A percentile compares a stretch with the other conserved stretches of the same genome.
Conservation (phyloP, 768 basidiomycete genomes). For the Dacryopinax primogenitus region DNA sequence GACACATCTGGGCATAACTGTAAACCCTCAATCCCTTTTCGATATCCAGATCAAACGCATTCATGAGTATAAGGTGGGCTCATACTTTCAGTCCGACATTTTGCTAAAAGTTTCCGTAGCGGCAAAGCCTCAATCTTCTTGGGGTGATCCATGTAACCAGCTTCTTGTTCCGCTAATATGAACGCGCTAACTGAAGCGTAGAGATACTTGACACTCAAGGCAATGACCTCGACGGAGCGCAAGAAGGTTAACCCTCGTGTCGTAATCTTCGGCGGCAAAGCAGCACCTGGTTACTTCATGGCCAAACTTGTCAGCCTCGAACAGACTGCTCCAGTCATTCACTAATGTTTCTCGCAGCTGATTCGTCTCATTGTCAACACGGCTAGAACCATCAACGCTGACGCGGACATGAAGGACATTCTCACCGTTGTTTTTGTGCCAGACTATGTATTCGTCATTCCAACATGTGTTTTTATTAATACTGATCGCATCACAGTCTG, state of each 20-base stretch:
- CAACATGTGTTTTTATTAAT: not conserved
- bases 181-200: slow-evolving; percentile 24
- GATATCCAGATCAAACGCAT: slow-evolving; percentile 89
- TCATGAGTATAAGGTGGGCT: slow-evolving; percentile 71
- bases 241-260: slow-evolving; percentile 75
- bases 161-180: not conserved
- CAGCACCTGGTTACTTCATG: slow-evolving; percentile 87
- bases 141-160: slow-evolving; percentile 61
- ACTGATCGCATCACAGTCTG: not conserved
- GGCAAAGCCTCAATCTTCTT: slow-evolving; percentile 89
- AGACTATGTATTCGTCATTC: slow-evolving; percentile 43
- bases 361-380: slow-evolving; percentile 92
- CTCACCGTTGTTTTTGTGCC: slow-evolving; percentile 90
- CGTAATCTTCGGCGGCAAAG: slow-evolving; percentile 96
- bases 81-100: not conserved
- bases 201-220: slow-evolving; percentile 74
- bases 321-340: not conserved
- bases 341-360: slow-evolving; percentile 34
- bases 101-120: slow-evolving; percentile 34
- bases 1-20: slow-evolving; percentile 49
- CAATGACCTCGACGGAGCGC: slow-evolving; percentile 60
- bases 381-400: slow-evolving; percentile 62
- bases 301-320: slow-evolving; percentile 58
- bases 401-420: slow-evolving; percentile 76
- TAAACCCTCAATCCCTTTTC: slow-evolving; percentile 70